These are phyloP conservation scores for Rhodotorula graminis DNA, from an alignment of 768 basidiomycete genomes.

Conservation along the genomic window DNA sequence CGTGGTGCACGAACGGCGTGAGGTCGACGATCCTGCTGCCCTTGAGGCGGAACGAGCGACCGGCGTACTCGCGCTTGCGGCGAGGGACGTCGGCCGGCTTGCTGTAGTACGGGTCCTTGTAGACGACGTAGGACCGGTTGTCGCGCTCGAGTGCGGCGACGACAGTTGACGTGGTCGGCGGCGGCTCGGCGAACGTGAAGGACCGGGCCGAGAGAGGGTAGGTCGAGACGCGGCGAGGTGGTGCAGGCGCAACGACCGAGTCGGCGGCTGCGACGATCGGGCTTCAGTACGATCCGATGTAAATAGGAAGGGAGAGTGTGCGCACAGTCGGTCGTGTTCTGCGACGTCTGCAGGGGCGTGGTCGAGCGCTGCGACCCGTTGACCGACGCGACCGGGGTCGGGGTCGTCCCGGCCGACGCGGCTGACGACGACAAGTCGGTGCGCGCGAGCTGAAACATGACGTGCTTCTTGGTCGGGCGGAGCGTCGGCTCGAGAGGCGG, in stretches of 20 bases:
- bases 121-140: conserved; percentile 58
- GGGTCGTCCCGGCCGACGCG: not conserved
- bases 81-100: conserved; percentile 64
- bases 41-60: conserved; percentile 66
- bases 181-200: conserved; percentile 20
- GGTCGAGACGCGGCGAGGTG: conserved; percentile 11
- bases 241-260: conserved; percentile 19
- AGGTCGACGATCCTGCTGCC: conserved; percentile 60
- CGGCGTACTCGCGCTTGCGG: conserved; percentile 70
- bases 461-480: conserved; percentile 14
- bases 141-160: conserved; percentile 50
- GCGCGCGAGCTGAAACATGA: conserved; percentile 5
- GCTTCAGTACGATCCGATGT: not conserved
- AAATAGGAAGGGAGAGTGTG: not conserved
- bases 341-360: not conserved
- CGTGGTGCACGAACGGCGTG: conserved; percentile 54
- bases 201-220: conserved; percentile 11
- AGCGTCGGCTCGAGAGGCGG: not conserved
- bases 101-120: conserved; percentile 77
- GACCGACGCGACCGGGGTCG: conserved; percentile 3
- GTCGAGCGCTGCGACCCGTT: not conserved
- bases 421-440: not conserved
- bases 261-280: not conserved
- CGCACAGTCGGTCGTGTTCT: conserved; percentile 14
- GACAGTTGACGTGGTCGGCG: conserved; percentile 52